phyloP scores from a whole-genome alignment of 257 asterid genomes.

The Solanum dulcamara region DNA sequence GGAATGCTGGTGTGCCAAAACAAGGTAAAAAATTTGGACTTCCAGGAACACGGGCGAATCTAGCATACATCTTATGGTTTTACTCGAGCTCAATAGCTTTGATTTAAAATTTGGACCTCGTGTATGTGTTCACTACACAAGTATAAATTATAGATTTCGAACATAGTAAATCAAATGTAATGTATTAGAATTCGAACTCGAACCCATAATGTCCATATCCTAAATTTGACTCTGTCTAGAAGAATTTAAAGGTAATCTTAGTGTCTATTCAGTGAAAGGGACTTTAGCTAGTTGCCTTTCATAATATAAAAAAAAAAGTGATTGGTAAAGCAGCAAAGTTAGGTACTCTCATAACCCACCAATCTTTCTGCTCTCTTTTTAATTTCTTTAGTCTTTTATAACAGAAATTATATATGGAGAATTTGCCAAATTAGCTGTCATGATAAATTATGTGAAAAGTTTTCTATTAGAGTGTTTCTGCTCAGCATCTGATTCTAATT shows the following conservation, averaged over 20 bases:
- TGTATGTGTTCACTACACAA: not conserved
- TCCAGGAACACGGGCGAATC: not conserved
- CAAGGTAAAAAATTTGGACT: not conserved
- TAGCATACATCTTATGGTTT: not conserved
- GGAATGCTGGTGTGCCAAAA: not conserved
- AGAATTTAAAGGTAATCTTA: not conserved
- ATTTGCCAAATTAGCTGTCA: not conserved
- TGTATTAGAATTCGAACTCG: not conserved
- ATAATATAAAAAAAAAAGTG: not conserved
- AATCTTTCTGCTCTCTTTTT: not conserved
- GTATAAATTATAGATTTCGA: not conserved
- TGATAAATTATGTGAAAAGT: not conserved
- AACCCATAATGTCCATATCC: not conserved
- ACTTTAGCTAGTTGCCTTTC: not conserved
- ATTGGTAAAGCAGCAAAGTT: not conserved
- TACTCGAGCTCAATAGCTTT: not conserved
- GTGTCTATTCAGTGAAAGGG: not conserved
- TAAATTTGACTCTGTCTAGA: not conserved
- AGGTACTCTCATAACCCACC: not conserved
- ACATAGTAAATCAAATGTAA: not conserved
- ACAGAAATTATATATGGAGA: not conserved
- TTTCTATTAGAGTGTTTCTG: not conserved
- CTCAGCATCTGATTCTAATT: not conserved
- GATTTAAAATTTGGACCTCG: not conserved
- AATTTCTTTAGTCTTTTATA: not conserved